Conservation (phyloP, 139 green algal species). For the Zygnema circumcarinatum region DNA sequence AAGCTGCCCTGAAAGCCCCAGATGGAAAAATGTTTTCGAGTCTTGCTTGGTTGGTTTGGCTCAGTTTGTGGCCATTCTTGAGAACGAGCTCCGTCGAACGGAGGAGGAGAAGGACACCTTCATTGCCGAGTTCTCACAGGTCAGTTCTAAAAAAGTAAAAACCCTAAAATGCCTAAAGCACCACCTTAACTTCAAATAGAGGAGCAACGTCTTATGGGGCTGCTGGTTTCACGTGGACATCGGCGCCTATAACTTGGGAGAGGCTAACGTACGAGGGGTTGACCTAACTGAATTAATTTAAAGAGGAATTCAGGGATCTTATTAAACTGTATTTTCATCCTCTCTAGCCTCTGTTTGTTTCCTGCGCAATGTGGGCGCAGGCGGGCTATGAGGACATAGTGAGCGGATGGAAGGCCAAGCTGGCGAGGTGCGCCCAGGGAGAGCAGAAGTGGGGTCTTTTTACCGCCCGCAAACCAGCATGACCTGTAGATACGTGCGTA, state of each 20-base stretch:
- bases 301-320: too few relatives aligned
- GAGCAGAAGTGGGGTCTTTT: slow-evolving; percentile 81
- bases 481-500: too few relatives aligned
- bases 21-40: too few relatives aligned
- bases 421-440: slow-evolving; percentile 65
- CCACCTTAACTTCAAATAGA: slow-evolving; percentile 16
- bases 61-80: slow-evolving; percentile 65
- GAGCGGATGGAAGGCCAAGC: slow-evolving; percentile 76
- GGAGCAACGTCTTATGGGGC: too few relatives aligned
- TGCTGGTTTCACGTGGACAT: too few relatives aligned
- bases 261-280: too few relatives aligned
- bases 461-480: slow-evolving; percentile 56
- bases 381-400: slow-evolving; percentile 67
- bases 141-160: slow-evolving; percentile 30
- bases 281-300: too few relatives aligned
- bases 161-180: background rate
- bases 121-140: slow-evolving; percentile 63
- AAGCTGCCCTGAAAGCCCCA: too few relatives aligned
- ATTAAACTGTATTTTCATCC: too few relatives aligned
- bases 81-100: slow-evolving; percentile 64
- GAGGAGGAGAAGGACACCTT: slow-evolving; percentile 63
- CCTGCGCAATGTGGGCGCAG: slow-evolving; percentile 18
- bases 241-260: too few relatives aligned
- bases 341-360: too few relatives aligned
- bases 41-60: background rate